These are phyloP conservation scores for Colletotrichum orbiculare DNA, from an alignment of 2,329 filamentous ascomycete species.

Conservation along the genomic window DNA sequence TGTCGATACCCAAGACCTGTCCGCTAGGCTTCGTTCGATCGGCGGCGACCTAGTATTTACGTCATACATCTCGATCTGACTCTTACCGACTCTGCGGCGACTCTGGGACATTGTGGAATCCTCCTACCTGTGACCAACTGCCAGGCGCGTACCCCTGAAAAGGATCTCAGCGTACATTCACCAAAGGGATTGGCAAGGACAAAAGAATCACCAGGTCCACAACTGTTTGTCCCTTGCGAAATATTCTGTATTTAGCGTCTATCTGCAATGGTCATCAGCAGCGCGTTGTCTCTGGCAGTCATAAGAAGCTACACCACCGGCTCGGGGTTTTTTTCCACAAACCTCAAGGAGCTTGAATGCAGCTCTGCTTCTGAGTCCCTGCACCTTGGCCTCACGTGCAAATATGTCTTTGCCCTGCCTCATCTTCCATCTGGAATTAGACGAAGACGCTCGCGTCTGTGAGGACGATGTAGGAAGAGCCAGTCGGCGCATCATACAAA, in stretches of 20 bases:
- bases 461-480: no score
- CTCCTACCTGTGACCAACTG: constrained; percentile 73
- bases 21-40: constrained; percentile 81
- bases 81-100: no score
- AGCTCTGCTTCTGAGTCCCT: constrained; percentile 87
- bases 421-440: constrained; percentile 80
- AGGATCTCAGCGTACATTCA: not conserved
- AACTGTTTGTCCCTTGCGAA: constrained; percentile 83
- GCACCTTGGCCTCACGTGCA: constrained; percentile 79
- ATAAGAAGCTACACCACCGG: not conserved
- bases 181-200: not conserved
- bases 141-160: constrained; percentile 79
- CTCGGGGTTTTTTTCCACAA: constrained; percentile 30
- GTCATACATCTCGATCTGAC: constrained; percentile 14
- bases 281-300: not conserved
- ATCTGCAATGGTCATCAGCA: constrained; percentile 65
- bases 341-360: constrained; percentile 94
- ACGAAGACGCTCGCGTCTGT: constrained; percentile 61
- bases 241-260: constrained; percentile 83
- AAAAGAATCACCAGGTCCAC: constrained; percentile 79
- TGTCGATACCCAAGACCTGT: constrained; percentile 89
- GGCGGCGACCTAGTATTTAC: constrained; percentile 74
- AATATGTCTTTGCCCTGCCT: constrained; percentile 81
- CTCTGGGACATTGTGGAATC: not conserved
- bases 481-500: no score